Base-by-base conservation (phyloP, 2,329 filamentous ascomycete species). In the Lecanoromycetidae sp. region DNA sequence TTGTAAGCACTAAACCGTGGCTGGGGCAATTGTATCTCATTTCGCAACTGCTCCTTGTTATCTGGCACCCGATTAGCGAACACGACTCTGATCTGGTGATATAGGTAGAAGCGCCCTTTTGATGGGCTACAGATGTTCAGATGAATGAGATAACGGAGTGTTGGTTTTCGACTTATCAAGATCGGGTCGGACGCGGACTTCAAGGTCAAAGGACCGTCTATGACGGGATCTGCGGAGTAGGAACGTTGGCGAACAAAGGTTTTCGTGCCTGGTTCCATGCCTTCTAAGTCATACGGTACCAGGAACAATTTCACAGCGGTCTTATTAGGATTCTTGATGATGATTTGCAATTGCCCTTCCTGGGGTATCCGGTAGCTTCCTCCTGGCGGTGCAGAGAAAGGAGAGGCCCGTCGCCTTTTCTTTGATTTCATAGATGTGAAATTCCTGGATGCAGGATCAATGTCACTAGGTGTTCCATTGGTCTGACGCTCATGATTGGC, bases 281-380 rank as follows among this genome's bases (percentile, higher is more conserved):
- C 90, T 1, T 79, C 75, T 1, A 98, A 71, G 60, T 96, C 87
- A 57, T 96, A 98, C 0, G 90, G 91, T 2, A 98, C 79, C 20
- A 96, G 72, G 57, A 96, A 96, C 0, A 98, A 71, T 63, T 98
- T 96, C 46, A 96, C 90, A 1, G 91, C 91, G 3, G 91, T 96
- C 61, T 96, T 96, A 67, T 96, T 94, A 13, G 88, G 90, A 58
- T 96, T 98, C 63, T 96, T 96, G 62, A 98, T 86, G 52, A 98
- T 82, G 54, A 98, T 94, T 58, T 98, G 91, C 12, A 98, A 71
- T 63, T 96, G 91, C 0, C 91, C 91, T 62, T 88, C 84, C 59
- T 91, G 82, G 0, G 91, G 91, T 44, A 98, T 94, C 35, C 91
- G 82, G 62, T 96, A 98, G 59, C 84, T 86, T 29, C 91, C 90